A percentile compares a stretch with the other conserved stretches of the same genome.
These are phyloP conservation scores for Colletotrichum sp. DNA, from an alignment of 2,329 filamentous ascomycete genomes.

Conservation along the genomic window DNA sequence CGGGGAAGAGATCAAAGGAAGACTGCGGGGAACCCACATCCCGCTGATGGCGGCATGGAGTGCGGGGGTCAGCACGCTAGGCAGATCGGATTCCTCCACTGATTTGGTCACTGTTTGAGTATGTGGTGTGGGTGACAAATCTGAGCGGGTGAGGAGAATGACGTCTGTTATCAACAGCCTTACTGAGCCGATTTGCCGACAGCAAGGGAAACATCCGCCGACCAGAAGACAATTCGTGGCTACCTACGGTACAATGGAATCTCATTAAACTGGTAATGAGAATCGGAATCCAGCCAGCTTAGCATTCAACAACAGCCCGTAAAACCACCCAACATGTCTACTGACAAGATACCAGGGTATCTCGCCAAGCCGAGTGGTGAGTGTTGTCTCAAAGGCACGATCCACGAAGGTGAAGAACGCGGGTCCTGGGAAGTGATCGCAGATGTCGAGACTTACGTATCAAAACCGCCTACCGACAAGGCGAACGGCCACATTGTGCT, in stretches of 20 bases:
- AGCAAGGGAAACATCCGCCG: neutral
- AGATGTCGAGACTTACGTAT: neutral
- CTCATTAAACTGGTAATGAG: neutral
- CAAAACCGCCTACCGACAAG: neutral
- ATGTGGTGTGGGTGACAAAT: neutral
- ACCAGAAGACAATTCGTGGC: too few relatives aligned
- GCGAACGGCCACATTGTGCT: neutral
- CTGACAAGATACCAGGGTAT: accelerated
- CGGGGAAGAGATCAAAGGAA: neutral
- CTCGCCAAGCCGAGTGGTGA: neutral
- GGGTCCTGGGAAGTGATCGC: neutral
- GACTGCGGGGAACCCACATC: neutral
- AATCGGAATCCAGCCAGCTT: neutral
- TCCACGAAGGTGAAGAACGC: neutral
- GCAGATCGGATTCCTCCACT: neutral
- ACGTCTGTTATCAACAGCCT: neutral
- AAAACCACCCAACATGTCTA: neutral
- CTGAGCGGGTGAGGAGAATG: neutral
- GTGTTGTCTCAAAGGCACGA: neutral
- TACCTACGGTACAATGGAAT: neutral
- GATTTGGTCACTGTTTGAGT: too few relatives aligned
- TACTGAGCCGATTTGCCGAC: neutral
- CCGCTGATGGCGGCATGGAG: neutral
- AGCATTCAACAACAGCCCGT: neutral
- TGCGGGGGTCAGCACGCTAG: neutral